These are phyloP conservation scores for Flaveria floridana DNA, from an alignment of 140 eudicot species.

Conservation along the genomic window DNA sequence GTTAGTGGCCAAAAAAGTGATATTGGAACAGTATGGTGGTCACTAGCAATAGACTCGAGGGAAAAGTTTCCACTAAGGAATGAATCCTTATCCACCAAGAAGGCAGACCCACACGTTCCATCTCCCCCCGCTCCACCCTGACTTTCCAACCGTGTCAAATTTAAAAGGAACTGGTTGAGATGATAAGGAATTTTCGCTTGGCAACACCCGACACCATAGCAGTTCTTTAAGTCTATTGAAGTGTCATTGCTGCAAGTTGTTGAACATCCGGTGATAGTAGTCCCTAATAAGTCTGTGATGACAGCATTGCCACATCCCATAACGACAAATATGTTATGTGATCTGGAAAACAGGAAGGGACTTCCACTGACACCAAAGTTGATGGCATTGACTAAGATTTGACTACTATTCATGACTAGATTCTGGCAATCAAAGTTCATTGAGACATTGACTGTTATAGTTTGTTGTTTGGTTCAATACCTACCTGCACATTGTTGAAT, in stretches of 20 bases:
- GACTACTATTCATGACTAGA: constrained; percentile 5
- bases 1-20: constrained; percentile 28
- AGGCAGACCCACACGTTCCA: constrained; percentile 21
- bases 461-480: too few relatives aligned
- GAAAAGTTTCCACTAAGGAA: constrained; percentile 6
- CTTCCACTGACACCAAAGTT: neutral
- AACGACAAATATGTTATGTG: neutral
- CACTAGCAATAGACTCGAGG: neutral
- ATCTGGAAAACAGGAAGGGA: constrained; percentile 21
- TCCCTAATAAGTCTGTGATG: neutral
- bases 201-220: constrained; percentile 32
- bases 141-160: constrained; percentile 18
- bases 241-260: constrained; percentile 17
- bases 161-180: constrained; percentile 7
- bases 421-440: constrained; percentile 19
- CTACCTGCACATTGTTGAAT: constrained; percentile 3
- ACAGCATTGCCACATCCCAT: constrained; percentile 32
- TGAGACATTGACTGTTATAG: constrained; percentile 10
- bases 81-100: constrained; percentile 22
- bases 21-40: constrained; percentile 1
- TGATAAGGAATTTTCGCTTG: constrained; percentile 21
- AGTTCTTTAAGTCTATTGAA: neutral
- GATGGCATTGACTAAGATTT: neutral
- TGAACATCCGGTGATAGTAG: constrained; percentile 21
- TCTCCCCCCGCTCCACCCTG: neutral